Evolutionary conservation across 1,284 basidiomycete genomes (phyloP).

Genomic region (Stygiomarasmius scandens): DNA sequence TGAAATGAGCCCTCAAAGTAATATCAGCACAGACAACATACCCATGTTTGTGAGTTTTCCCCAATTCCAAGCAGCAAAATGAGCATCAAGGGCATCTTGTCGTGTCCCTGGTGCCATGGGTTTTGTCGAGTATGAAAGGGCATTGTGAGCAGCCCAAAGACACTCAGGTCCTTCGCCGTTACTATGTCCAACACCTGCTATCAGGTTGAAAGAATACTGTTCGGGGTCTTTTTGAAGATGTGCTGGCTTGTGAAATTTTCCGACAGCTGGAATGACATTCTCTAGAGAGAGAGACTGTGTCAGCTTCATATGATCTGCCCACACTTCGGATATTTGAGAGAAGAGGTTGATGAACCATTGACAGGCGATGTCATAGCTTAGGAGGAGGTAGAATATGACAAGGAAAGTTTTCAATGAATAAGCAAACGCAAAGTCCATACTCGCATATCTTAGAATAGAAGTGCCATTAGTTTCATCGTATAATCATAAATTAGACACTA

Average conservation of each 20-base stretch:
- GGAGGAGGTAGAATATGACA: neutral
- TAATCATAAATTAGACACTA: neutral
- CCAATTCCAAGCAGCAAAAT: slow-evolving; percentile 3
- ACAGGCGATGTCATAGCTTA: slow-evolving; percentile 22
- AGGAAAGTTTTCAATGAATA: neutral
- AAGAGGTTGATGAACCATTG: slow-evolving; percentile 18
- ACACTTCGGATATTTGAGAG: neutral
- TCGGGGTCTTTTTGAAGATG: slow-evolving; percentile 8
- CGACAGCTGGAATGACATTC: slow-evolving; percentile 9
- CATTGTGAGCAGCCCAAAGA: slow-evolving; percentile 18
- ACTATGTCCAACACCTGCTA: slow-evolving; percentile 12
- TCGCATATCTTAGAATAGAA: slow-evolving; percentile 18
- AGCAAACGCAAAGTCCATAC: slow-evolving; percentile 22
- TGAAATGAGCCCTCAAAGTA: too few species aligned
- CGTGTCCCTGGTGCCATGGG: slow-evolving; percentile 18
- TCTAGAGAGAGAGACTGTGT: neutral
- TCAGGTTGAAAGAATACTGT: slow-evolving; percentile 16
- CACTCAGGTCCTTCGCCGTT: slow-evolving; percentile 21
- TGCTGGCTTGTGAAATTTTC: slow-evolving; percentile 11
- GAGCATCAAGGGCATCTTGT: slow-evolving; percentile 23
- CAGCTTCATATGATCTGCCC: slow-evolving; percentile 3
- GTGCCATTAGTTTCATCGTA: too few species aligned
- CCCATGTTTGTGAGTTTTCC: slow-evolving; percentile 1
- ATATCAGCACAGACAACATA: too few species aligned
- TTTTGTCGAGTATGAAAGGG: slow-evolving; percentile 12